These are phyloP conservation scores for Leccinum boreale DNA, from an alignment of 768 basidiomycete genomes.

Conservation along the genomic window DNA sequence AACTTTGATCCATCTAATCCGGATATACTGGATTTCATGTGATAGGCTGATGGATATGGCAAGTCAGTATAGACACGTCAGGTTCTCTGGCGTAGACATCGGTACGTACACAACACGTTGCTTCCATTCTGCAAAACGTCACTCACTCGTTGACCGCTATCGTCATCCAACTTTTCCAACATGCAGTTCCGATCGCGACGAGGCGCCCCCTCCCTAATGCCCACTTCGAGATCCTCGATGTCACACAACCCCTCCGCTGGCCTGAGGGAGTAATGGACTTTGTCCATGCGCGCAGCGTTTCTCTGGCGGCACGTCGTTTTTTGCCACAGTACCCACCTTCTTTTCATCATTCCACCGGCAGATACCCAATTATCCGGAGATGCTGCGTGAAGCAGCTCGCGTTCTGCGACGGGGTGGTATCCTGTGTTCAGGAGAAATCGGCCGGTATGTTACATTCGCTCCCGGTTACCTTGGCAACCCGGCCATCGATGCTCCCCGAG, in stretches of 20 bases:
- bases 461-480: conserved; percentile 28
- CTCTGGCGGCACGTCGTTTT: conserved; percentile 54
- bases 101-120: conserved; percentile 43
- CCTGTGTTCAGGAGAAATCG: conserved; percentile 65
- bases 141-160: conserved; percentile 10
- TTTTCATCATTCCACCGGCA: conserved; percentile 29
- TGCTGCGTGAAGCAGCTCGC: conserved; percentile 59
- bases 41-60: conserved; percentile 77
- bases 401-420: conserved; percentile 70
- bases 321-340: conserved; percentile 1
- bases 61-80: conserved; percentile 55
- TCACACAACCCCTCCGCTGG: conserved; percentile 52
- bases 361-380: conserved; percentile 51
- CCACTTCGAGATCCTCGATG: conserved; percentile 64
- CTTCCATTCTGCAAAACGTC: conserved; percentile 7
- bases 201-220: conserved; percentile 59
- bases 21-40: conserved; percentile 8
- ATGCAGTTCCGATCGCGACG: conserved; percentile 67
- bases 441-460: conserved; percentile 39
- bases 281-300: conserved; percentile 59
- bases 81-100: conserved; percentile 72
- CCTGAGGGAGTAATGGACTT: conserved; percentile 55
- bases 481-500: conserved; percentile 23
- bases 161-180: conserved; percentile 4
- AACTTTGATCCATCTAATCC: conserved; percentile 18